These are phyloP conservation scores for Trichoderma sp. DNA, from an alignment of 2,329 filamentous ascomycete genomes.

Conservation along the genomic window DNA sequence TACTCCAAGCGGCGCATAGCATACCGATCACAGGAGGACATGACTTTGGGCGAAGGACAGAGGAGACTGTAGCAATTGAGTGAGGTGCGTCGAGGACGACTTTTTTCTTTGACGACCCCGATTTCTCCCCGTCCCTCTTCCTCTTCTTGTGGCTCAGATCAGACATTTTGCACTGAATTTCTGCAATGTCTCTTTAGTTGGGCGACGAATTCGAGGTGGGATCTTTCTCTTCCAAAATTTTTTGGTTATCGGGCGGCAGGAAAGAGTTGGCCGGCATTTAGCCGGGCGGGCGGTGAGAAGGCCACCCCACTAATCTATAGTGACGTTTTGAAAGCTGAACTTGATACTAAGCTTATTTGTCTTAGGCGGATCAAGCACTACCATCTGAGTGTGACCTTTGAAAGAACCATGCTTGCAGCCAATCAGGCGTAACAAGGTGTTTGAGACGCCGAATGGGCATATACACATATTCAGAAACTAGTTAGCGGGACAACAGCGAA, in stretches of 20 bases:
- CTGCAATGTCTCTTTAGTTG: constrained; percentile 3
- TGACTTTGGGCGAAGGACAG: constrained; percentile 50
- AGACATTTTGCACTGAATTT: constrained; percentile 41
- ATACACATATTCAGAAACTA: no score
- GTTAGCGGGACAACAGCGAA: no score
- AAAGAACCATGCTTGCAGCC: no score
- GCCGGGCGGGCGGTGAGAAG: constrained; percentile 35
- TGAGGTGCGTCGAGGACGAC: constrained; percentile 51
- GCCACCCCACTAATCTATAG: constrained; percentile 20
- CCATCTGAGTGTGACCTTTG: no score
- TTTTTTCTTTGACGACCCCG: constrained; percentile 53
- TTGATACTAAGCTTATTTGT: not conserved
- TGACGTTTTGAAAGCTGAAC: constrained; percentile 25
- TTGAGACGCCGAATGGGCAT: no score
- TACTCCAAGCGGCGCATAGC: constrained; percentile 10
- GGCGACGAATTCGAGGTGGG: constrained; percentile 31
- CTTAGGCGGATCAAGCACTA: no score
- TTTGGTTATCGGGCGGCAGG: constrained; percentile 37
- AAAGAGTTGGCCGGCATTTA: constrained; percentile 35
- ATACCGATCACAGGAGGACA: constrained; percentile 61
- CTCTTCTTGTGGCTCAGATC: constrained; percentile 54
- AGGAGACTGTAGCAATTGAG: constrained; percentile 50
- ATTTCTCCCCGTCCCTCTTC: constrained; percentile 52
- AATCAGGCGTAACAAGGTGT: no score
- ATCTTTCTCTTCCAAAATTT: constrained; percentile 36